These are phyloP conservation scores for Catharanthus roseus DNA, from an alignment of 257 asterid species.

Conservation along the genomic window DNA sequence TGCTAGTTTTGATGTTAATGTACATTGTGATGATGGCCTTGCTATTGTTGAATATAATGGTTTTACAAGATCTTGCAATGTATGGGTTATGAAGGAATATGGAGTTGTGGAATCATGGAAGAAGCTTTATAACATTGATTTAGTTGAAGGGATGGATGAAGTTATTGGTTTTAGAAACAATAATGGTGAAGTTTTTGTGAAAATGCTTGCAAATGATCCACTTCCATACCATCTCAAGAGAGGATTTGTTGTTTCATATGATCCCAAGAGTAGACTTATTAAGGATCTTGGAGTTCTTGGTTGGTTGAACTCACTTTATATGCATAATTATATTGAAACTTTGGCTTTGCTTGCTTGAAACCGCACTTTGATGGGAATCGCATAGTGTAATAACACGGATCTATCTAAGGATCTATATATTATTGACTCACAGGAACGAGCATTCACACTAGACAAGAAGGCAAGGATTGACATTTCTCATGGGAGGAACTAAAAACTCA, in stretches of 20 bases:
- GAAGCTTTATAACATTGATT: not conserved
- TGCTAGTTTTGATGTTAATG: not conserved
- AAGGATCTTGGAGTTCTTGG: conserved; percentile 8
- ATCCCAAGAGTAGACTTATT: not conserved
- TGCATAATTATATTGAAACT: conserved; percentile 14
- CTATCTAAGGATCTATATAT: no score
- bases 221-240: not conserved
- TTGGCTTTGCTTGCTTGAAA: conserved; percentile 14
- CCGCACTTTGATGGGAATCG: no score
- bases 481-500: no score
- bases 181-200: conserved; percentile 5
- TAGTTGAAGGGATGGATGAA: conserved; percentile 7
- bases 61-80: not conserved
- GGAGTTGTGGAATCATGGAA: conserved; percentile 17
- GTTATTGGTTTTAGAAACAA: conserved; percentile 8
- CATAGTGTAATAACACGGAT: no score
- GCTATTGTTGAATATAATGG: not conserved
- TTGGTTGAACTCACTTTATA: not conserved
- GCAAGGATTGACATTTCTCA: no score
- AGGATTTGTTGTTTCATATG: conserved; percentile 9
- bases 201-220: conserved; percentile 1
- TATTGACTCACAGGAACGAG: no score
- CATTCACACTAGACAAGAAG: no score
- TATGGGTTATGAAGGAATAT: conserved; percentile 24
- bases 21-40: conserved; percentile 1